phyloP scores from a whole-genome alignment of 768 basidiomycete species.

The Leccinellum luteum region DNA sequence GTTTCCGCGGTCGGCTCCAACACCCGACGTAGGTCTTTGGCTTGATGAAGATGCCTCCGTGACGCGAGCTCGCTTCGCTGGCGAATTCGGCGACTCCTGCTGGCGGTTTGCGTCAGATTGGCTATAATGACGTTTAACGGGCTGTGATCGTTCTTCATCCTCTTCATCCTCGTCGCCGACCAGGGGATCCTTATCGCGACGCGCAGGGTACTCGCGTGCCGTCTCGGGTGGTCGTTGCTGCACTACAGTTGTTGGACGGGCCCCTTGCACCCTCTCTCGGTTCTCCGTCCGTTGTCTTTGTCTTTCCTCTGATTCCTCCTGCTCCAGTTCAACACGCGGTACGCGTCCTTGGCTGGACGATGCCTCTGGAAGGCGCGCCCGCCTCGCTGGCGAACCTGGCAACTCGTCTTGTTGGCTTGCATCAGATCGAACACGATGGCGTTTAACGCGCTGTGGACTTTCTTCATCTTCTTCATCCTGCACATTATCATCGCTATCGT shows the following conservation, averaged over 20 bases:
- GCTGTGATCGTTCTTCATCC: conserved; percentile 2
- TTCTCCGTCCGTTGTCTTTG: not conserved
- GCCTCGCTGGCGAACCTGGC: conserved; percentile 3
- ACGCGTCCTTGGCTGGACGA: not conserved
- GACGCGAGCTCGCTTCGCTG: conserved; percentile 13
- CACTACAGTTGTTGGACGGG: not conserved
- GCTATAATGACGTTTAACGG: conserved; percentile 15
- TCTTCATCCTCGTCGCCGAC: conserved; percentile 7
- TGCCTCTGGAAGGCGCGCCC: not conserved
- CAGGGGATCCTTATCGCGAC: not conserved
- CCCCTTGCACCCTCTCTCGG: not conserved
- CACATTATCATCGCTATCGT: conserved; percentile 1
- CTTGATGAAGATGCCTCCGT: not conserved
- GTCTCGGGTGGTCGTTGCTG: not conserved
- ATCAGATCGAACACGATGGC: conserved; percentile 9
- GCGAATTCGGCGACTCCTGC: not conserved
- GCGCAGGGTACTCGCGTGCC: no score
- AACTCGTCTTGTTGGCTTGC: not conserved
- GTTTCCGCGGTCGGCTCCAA: not conserved
- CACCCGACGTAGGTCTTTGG: not conserved
- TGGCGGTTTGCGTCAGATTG: conserved; percentile 7
- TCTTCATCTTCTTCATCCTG: conserved; percentile 2
- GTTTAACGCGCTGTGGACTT: conserved; percentile 13
- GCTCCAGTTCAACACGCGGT: not conserved
- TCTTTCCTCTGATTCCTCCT: not conserved